phyloP scores from a whole-genome alignment of 1,284 basidiomycete species.

The Schizophyllum commune region DNA sequence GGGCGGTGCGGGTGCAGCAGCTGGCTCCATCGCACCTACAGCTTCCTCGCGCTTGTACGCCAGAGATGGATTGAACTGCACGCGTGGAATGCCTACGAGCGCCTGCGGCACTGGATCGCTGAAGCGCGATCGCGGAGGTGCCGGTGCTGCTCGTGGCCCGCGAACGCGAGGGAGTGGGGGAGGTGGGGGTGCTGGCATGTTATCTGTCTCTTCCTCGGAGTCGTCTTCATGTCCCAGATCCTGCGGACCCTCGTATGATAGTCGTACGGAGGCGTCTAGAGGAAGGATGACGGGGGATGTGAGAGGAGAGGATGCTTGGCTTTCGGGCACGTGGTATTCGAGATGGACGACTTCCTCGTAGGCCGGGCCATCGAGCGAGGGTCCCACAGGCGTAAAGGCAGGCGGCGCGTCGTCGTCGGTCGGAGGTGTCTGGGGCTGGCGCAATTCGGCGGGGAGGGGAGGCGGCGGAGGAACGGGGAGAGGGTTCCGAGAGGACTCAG shows the following conservation, averaged over 20 bases:
- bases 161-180: background rate
- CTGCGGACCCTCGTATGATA: background rate
- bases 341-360: constrained; percentile 25
- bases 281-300: constrained; percentile 10
- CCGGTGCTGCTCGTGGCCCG: background rate
- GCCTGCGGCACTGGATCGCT: background rate
- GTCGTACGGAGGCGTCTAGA: background rate
- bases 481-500: too few species aligned
- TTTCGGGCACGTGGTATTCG: constrained; percentile 18
- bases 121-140: constrained; percentile 4
- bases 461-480: background rate
- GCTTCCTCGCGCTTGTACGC: background rate
- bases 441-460: background rate
- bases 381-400: constrained; percentile 31
- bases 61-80: background rate
- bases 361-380: constrained; percentile 31
- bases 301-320: constrained; percentile 23
- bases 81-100: background rate
- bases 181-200: constrained; percentile 2
- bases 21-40: background rate
- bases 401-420: constrained; percentile 27
- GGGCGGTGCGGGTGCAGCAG: constrained; percentile 6
- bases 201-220: background rate
- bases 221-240: background rate
- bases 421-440: background rate